Conservation (phyloP, 179 eudicot species). For the Patellifolia procumbens region DNA sequence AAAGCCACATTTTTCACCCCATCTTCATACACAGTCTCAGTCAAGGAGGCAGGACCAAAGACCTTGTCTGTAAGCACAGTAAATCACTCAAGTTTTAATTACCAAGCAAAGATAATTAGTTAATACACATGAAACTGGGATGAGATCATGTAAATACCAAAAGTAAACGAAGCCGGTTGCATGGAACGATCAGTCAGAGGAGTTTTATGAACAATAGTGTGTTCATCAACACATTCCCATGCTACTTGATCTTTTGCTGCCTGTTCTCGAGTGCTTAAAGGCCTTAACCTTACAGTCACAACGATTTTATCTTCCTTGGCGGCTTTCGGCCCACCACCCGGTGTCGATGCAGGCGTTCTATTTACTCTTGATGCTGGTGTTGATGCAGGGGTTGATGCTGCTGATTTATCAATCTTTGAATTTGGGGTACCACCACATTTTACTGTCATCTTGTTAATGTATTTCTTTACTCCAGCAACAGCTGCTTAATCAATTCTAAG, state of each 20-base stretch:
- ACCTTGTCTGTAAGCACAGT: constrained; percentile 67
- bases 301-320: constrained; percentile 82
- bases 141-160: constrained; percentile 50
- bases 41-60: constrained; percentile 68
- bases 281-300: constrained; percentile 84
- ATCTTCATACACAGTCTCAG: constrained; percentile 73
- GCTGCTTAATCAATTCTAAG: neutral
- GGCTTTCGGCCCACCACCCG: constrained; percentile 73
- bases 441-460: constrained; percentile 46
- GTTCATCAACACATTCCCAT: constrained; percentile 89
- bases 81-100: neutral
- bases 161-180: constrained; percentile 62
- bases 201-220: constrained; percentile 64
- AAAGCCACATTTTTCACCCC: constrained; percentile 80
- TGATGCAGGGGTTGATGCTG: constrained; percentile 36
- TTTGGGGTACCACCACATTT: constrained; percentile 66
- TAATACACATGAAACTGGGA: neutral
- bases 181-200: constrained; percentile 59
- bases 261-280: constrained; percentile 76
- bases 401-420: constrained; percentile 69
- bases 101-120: neutral
- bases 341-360: constrained; percentile 73
- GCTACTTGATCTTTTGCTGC: constrained; percentile 73
- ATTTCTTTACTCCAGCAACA: no score
- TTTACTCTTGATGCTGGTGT: constrained; percentile 68